These are phyloP conservation scores for Gossypium gossypioides DNA, from an alignment of 441 rosid genomes.

Conservation along the genomic window DNA sequence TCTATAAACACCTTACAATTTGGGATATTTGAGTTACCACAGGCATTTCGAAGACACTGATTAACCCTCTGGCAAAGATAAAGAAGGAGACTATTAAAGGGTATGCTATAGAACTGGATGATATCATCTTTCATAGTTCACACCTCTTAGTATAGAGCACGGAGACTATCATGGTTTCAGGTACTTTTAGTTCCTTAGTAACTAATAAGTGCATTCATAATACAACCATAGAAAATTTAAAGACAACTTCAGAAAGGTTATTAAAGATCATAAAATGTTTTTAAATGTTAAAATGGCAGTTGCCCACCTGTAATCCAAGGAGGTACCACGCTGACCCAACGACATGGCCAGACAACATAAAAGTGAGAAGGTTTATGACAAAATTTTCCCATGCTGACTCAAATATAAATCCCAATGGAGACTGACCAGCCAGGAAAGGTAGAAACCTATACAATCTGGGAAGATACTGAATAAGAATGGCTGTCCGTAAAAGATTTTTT, in stretches of 20 bases:
- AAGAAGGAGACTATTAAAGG: not conserved
- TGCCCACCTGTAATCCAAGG: slow-evolving; percentile 68
- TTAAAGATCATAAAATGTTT: not conserved
- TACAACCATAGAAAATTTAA: not conserved
- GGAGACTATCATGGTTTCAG: not conserved
- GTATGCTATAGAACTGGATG: not conserved
- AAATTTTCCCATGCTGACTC: slow-evolving; percentile 91
- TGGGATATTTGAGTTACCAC: slow-evolving; percentile 9
- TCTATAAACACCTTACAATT: slow-evolving; percentile 37
- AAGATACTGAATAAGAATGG: slow-evolving; percentile 58
- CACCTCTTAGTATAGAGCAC: not conserved
- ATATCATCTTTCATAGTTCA: not conserved
- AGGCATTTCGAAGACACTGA: slow-evolving; percentile 66
- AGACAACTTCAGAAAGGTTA: not conserved
- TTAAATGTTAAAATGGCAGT: slow-evolving; percentile 5
- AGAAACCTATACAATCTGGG: slow-evolving; percentile 67
- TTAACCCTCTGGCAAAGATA: slow-evolving; percentile 60
- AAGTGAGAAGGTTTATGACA: slow-evolving; percentile 70
- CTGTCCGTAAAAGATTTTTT: slow-evolving; percentile 50
- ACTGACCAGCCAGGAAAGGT: slow-evolving; percentile 66
- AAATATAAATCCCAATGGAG: slow-evolving; percentile 64
- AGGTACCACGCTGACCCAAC: slow-evolving; percentile 89
- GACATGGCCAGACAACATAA: slow-evolving; percentile 64
- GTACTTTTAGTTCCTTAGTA: not conserved
- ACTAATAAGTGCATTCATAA: not conserved